These are phyloP conservation scores for Torulaspora maleeae DNA, from an alignment of 805 yeast species.

Conservation along the genomic window DNA sequence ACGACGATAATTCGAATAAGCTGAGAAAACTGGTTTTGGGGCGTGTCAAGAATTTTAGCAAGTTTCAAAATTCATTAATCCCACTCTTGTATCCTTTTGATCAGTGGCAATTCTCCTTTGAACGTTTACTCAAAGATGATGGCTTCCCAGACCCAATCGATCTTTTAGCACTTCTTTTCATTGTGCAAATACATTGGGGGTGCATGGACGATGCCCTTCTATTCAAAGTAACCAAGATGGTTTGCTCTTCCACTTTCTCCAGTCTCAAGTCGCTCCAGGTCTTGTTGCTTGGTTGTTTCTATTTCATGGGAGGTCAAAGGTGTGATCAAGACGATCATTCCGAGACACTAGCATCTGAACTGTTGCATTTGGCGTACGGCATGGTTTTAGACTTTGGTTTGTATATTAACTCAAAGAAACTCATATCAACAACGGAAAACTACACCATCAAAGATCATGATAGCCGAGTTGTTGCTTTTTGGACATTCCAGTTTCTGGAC, in stretches of 20 bases:
- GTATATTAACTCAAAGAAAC: slow-evolving; percentile 23
- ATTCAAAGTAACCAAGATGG: slow-evolving; percentile 26
- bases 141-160: slow-evolving; percentile 15
- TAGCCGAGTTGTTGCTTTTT: slow-evolving; percentile 22
- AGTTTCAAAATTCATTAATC: slow-evolving; percentile 22
- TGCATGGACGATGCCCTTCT: slow-evolving; percentile 28
- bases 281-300: slow-evolving; percentile 23
- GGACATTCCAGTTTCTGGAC: slow-evolving; percentile 31
- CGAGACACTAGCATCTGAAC: slow-evolving; percentile 19
- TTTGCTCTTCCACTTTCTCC: slow-evolving; percentile 17
- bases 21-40: slow-evolving; percentile 10
- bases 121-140: slow-evolving; percentile 1
- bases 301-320: slow-evolving; percentile 25
- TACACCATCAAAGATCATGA: slow-evolving; percentile 7
- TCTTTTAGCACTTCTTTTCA: slow-evolving; percentile 20
- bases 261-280: slow-evolving; percentile 22
- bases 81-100: slow-evolving; percentile 26
- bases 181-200: slow-evolving; percentile 32
- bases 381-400: slow-evolving; percentile 24
- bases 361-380: slow-evolving; percentile 19
- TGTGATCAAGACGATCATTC: slow-evolving; percentile 2
- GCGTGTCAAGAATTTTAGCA: slow-evolving; percentile 11
- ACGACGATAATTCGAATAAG: slow-evolving; percentile 15
- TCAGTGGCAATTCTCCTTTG: slow-evolving; percentile 13
- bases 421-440: slow-evolving; percentile 9